Evolutionary conservation across 192 early-diverging fungal genomes (phyloP), one percentile per base, ranked within the genome.

Genomic region (Polychytrium aggregatum): DNA sequence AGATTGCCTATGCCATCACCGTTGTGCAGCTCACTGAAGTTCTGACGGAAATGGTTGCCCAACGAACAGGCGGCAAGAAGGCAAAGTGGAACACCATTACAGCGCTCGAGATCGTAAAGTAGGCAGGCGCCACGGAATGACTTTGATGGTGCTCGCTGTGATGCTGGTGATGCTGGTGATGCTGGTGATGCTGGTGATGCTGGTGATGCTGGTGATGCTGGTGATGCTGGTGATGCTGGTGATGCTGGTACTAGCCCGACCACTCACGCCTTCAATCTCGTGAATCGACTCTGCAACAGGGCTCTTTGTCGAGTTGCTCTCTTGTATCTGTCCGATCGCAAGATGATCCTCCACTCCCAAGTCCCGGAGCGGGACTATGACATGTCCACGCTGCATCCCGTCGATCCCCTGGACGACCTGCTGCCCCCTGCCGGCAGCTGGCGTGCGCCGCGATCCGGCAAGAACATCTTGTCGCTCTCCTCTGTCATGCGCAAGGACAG

Each of bases 21-120:
- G 50, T 84, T 7, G 62, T 88, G 46, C 83, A 88, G 63, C 73
- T 74, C 49, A 70, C 71, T 6, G 81, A 87, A 45, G 83, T 82
- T 33, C 60, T 88, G 33, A 52, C 74, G 14, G 89, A 92, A 55
- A 92, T 92, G 89, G 64, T 70, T 13, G 74, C 79, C 18, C 71
- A 64, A 22, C 85, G 85, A 49, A 63, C 66, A 48, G 69, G 76
- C 50, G 81, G 82, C 33, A 50, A 74, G 35, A 68, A 71, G 56
- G 50, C 58, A 46, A 65, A 76, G 51, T 78, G 81, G 83, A 59
- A 63, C 44, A 65, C 74, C 10, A 74, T 87, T 18, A 57, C 68
- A 24, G 63, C 58, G 41, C 66, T 87, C 42, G 87, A 90, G 56
- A 46, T 73, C 0, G 52, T 71, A 38, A 90, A 87, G 82, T 72